Evolutionary conservation across 225 moss, liverwort and hornwort genomes (phyloP).

Genomic region (Polytrichum formosum): DNA sequence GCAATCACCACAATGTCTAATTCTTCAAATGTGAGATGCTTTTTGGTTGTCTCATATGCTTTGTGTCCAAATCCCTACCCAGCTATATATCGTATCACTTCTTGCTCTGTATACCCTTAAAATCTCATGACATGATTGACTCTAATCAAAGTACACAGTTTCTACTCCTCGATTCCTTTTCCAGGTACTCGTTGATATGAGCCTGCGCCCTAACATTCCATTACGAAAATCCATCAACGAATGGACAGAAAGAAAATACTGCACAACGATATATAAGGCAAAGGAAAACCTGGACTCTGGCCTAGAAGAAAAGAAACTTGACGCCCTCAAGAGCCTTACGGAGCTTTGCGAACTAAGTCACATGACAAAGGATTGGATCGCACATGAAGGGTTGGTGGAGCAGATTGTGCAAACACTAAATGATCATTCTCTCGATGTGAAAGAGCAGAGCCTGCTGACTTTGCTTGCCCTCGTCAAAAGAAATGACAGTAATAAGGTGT

Average conservation of each 20-base stretch:
- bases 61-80: no score
- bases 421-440: slow-evolving; percentile 15
- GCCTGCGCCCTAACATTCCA: slow-evolving; percentile 29
- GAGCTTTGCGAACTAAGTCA: slow-evolving; percentile 21
- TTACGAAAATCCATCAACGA: slow-evolving; percentile 38
- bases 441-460: slow-evolving; percentile 23
- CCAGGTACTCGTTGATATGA: slow-evolving; percentile 21
- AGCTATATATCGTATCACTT: no score
- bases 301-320: slow-evolving; percentile 15
- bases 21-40: no score
- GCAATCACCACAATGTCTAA: no score
- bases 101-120: no score
- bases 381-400: slow-evolving; percentile 29
- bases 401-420: slow-evolving; percentile 18
- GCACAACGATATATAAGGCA: slow-evolving; percentile 29
- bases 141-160: no score
- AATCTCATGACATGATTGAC: no score
- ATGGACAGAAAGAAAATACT: slow-evolving; percentile 37
- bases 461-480: background rate
- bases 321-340: slow-evolving; percentile 22
- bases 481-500: slow-evolving; percentile 5
- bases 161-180: no score
- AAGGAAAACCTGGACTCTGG: slow-evolving; percentile 24
- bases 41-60: no score
- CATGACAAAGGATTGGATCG: slow-evolving; percentile 41